Evolutionary conservation across 495 filamentous ascomycete genomes (phyloP), one percentile per base, ranked within the genome.

Genomic region (Daldinia childiae): DNA sequence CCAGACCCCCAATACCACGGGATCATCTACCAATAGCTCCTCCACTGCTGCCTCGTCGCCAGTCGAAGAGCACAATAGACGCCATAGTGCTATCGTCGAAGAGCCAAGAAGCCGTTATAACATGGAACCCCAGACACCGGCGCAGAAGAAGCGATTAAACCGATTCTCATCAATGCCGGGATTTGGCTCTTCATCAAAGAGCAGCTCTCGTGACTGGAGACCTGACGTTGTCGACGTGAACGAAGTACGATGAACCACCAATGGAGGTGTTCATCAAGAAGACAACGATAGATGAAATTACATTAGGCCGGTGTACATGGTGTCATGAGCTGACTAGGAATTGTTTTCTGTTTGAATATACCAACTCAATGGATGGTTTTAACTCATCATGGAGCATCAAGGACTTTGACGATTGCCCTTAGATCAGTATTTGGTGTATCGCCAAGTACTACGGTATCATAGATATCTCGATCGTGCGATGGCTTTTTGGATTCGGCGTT

Each of bases 161-260:
- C 73, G 83, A 43, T 82, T 84, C 78, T 82, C 81, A 26, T 78
- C 78, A 15, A 83, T 85, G 78, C 81, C 83, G 4, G 82, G 82
- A 56, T 85, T 85, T 43, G 81, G 81, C 54, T 80, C 79, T 17
- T 61, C 68, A n/a, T 64, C 26, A n/a, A 72, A 62, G 62, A 69
- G 43, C 64, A 72, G 68, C 43, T n/a, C 48, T 24, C 63, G 67
- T 12, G 71, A 77, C 17, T 76, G 75, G 75, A 67, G 69, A 36
- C 58, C 66, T 11, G 56, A 34, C 29, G 63, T 26, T 2, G 54
- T 54, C 34, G 61, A 73, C 38, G 61, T 70, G 24, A 59, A 62
- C n/a, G 54, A 74, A 26, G 64, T 54, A 26, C 57, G 66, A 51
- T 66, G 34, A 68, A 17, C 26, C 4, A 43, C 0, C 12, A 43